These are phyloP conservation scores for Rhipidocladum racemiflorum DNA, from an alignment of 176 grass and related monocot genomes.

Conservation along the genomic window DNA sequence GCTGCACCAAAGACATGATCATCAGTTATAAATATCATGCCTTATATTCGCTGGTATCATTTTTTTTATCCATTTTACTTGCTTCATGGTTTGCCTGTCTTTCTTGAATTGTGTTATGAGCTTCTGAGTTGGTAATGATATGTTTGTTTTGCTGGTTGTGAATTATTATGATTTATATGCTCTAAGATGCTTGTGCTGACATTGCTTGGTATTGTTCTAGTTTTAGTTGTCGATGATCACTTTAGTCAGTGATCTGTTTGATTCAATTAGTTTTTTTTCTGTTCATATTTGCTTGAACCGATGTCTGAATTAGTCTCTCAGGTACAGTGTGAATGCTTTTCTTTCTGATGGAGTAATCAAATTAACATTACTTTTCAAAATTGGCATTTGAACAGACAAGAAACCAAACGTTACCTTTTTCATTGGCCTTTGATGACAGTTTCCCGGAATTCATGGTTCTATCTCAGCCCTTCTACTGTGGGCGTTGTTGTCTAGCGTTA, in stretches of 20 bases:
- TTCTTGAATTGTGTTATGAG: conserved; percentile 1
- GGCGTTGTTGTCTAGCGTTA: neutral
- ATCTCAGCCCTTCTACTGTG: neutral
- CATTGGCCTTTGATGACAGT: neutral
- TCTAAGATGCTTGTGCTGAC: neutral
- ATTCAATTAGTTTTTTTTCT: neutral
- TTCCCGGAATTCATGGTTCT: neutral
- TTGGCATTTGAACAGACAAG: neutral
- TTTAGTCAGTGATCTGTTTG: neutral
- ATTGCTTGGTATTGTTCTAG: neutral
- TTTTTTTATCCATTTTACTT: conserved; percentile 7
- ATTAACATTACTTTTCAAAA: neutral
- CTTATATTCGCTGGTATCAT: neutral
- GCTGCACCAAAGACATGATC: conserved; percentile 22
- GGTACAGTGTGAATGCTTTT: neutral
- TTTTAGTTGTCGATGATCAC: neutral
- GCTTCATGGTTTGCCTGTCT: neutral
- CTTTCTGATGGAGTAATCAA: neutral
- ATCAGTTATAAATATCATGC: neutral
- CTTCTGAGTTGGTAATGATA: neutral
- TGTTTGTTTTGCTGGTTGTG: neutral
- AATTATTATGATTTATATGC: neutral
- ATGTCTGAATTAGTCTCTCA: neutral
- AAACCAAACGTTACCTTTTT: neutral
- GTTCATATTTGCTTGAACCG: neutral